Percentiles rank a stretch among this genome's conserved stretches.
These are phyloP conservation scores for Fusarium lyarnte DNA, from an alignment of 2,329 filamentous ascomycete genomes.

Conservation along the genomic window DNA sequence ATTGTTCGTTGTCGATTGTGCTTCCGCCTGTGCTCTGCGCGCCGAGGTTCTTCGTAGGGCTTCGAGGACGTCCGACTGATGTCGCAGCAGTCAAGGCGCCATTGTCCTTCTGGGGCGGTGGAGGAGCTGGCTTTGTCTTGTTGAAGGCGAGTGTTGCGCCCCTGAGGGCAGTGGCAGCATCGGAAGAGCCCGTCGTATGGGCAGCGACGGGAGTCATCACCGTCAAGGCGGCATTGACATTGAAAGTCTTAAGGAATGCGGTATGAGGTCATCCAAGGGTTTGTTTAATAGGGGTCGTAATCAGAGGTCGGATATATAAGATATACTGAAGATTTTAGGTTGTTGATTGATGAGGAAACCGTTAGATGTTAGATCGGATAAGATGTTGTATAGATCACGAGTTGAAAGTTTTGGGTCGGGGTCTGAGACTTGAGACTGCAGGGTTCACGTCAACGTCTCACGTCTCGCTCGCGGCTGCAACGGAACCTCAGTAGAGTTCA, in stretches of 20 bases:
- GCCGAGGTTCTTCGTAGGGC: conserved; percentile 41
- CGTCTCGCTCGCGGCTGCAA: conserved; percentile 22
- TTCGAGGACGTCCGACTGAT: conserved; percentile 48
- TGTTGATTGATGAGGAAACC: not conserved
- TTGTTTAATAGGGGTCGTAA: not conserved
- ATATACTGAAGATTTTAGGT: not conserved
- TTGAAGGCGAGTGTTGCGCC: conserved; percentile 67
- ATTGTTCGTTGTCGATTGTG: conserved; percentile 37
- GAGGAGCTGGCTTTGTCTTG: conserved; percentile 47
- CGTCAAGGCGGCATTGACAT: conserved; percentile 36
- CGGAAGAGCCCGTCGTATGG: conserved; percentile 44
- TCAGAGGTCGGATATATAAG: not conserved
- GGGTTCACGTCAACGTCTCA: conserved; percentile 15
- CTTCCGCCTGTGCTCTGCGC: conserved; percentile 54
- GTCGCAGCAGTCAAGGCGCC: conserved; percentile 58
- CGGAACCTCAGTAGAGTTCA: conserved; percentile 16
- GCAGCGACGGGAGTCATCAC: conserved; percentile 50
- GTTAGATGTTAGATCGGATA: conserved; percentile 1
- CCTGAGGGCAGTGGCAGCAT: conserved; percentile 59
- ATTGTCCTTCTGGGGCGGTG: conserved; percentile 45
- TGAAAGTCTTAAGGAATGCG: conserved; percentile 14
- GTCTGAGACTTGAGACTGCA: not conserved
- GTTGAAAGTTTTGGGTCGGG: not conserved
- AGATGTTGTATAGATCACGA: conserved; percentile 9
- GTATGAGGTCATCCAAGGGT: conserved; percentile 26